Evolutionary conservation across 2,329 filamentous ascomycete species (phyloP).

Genomic region (Cordyceps fumosorosea): DNA sequence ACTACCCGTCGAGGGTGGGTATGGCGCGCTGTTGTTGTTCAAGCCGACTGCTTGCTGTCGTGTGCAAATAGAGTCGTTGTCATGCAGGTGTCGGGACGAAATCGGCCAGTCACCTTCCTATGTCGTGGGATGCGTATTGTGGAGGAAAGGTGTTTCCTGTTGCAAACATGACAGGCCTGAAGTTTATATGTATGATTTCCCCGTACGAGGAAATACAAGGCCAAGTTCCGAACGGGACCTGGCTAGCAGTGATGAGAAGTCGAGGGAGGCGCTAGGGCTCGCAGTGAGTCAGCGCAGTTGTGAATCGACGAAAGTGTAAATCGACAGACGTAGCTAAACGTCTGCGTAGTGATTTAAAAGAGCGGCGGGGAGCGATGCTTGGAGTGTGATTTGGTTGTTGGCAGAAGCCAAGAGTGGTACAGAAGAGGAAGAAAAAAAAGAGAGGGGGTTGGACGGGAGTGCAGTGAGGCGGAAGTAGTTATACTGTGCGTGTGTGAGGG

Average conservation of each 20-base stretch:
- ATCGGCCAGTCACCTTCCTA: constrained; percentile 54
- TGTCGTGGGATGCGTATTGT: constrained; percentile 50
- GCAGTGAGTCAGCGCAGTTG: constrained; percentile 3
- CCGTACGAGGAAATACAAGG: constrained; percentile 23
- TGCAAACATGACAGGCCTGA: constrained; percentile 45
- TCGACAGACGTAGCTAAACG: constrained; percentile 8
- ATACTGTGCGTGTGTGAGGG: constrained; percentile 11
- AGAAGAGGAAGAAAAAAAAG: constrained; percentile 9
- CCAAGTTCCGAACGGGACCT: constrained; percentile 24
- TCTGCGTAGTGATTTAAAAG: constrained; percentile 1
- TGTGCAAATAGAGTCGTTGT: constrained; percentile 30
- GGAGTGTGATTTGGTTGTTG: constrained; percentile 5
- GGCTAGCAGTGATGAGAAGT: constrained; percentile 21
- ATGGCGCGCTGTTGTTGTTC: constrained; percentile 12
- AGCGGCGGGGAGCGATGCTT: constrained; percentile 9
- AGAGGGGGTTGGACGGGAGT: constrained; percentile 8
- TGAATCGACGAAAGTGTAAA: not conserved
- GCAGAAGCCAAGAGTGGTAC: constrained; percentile 14
- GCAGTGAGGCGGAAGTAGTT: constrained; percentile 12
- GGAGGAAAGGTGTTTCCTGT: constrained; percentile 47
- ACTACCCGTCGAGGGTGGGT: constrained; percentile 10
- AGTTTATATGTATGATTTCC: constrained; percentile 23
- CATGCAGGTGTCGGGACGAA: constrained; percentile 32
- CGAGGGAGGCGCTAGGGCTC: constrained; percentile 10
- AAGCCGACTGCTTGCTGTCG: constrained; percentile 15